Percentiles rank a stretch among this genome's conserved stretches.
Conservation (phyloP, 768 basidiomycete species). For the Psilocybe subaeruginosa region DNA sequence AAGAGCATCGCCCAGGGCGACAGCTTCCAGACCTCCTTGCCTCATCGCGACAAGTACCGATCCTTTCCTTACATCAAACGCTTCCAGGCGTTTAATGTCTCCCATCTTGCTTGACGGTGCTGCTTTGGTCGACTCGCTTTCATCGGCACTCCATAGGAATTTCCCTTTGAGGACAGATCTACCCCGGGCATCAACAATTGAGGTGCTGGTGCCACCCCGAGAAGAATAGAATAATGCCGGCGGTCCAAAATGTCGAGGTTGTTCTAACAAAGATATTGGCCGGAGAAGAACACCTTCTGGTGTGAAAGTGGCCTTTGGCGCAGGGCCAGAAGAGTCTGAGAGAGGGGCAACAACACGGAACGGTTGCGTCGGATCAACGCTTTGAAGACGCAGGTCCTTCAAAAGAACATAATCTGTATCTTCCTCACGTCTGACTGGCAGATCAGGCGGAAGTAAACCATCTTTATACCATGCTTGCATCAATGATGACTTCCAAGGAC, state of each 20-base stretch:
- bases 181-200: constrained; percentile 86
- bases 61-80: constrained; percentile 76
- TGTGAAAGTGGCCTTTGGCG: constrained; percentile 9
- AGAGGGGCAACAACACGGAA: constrained; percentile 58
- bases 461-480: constrained; percentile 94
- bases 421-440: constrained; percentile 80
- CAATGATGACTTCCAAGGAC: constrained; percentile 85
- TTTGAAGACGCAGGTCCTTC: constrained; percentile 76
- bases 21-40: constrained; percentile 82
- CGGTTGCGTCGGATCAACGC: constrained; percentile 80
- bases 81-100: constrained; percentile 82
- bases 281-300: constrained; percentile 61
- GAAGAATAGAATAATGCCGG: constrained; percentile 87
- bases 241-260: constrained; percentile 84
- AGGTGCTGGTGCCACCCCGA: constrained; percentile 87
- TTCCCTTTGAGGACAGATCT: constrained; percentile 82
- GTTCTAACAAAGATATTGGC: constrained; percentile 77
- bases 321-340: constrained; percentile 25
- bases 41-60: constrained; percentile 85
- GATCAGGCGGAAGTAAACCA: constrained; percentile 77
- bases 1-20: constrained; percentile 79
- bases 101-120: constrained; percentile 58
- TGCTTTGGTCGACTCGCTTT: constrained; percentile 45
- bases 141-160: constrained; percentile 79
- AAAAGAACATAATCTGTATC: constrained; percentile 69